Base-by-base conservation (phyloP, 257 asterid species). In the Forsythia viridissima region DNA sequence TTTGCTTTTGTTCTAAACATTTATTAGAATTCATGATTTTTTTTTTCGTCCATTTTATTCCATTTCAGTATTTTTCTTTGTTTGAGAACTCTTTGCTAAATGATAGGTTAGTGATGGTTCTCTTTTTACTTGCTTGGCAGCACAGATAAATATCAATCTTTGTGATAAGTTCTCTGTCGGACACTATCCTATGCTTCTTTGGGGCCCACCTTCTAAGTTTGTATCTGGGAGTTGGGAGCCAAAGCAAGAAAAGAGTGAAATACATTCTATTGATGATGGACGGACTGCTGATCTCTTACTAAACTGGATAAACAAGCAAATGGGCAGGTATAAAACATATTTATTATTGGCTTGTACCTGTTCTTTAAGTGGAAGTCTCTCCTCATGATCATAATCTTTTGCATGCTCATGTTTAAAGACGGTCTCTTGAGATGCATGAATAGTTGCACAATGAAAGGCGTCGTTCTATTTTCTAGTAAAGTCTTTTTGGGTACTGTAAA, bases 191-290 rank as follows among this genome's bases (percentile, higher is more conserved):
- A 88, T 87, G 87, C 98, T 93, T 80, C 82, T 93, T 12, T 93
- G 99, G 99, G 97, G 96, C 36, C 89, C 92, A 66, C 88, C 99
- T 75, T 86, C 97, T 59, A 92, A 90, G 86, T 95, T 95, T 87
- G 91, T 89, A 2, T 83, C 82, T 15, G 91, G 92, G 41, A 87
- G 94, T 77, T 90, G 97, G 97, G 85, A 89, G 59, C 91, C 96
- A 72, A 88, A 90, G 76, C 81, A 86, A 79, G 92, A 90, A 69
- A 84, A 88, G 36, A 85, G 84, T 85, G 96, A 84, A 79, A 91
- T 95, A 76, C 79, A 75, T 76, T 66, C 82, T 34, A 87, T 91
- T 68, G 93, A 88, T 40, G 90, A 90, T 77, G 88, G 86, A 20
- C 86, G 89, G 66, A 90, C 99, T 61, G 90, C 97, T 12, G 94